Conservation (phyloP, 805 yeast species). For the Blastobotrys muscicola region DNA sequence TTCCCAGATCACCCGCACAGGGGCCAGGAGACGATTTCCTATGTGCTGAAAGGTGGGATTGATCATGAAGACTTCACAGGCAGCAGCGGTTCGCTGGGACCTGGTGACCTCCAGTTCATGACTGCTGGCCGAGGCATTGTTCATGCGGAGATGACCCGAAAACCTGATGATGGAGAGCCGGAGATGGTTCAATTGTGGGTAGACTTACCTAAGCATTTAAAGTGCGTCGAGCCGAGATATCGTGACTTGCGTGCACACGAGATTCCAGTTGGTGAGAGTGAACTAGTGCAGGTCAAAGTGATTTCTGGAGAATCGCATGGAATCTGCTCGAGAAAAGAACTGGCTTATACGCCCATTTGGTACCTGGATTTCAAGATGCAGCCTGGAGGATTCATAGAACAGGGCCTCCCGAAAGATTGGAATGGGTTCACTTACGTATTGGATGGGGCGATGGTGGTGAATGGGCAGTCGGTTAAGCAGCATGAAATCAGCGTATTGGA, state of each 20-base stretch:
- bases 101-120: conserved; percentile 90
- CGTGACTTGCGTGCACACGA: conserved; percentile 64
- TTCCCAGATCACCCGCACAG: conserved; percentile 83
- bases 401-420: conserved; percentile 46
- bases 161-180: conserved; percentile 33
- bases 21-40: conserved; percentile 75
- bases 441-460: conserved; percentile 17
- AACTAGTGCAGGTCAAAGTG: conserved; percentile 49
- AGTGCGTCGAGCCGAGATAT: conserved; percentile 61
- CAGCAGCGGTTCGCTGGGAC: conserved; percentile 58
- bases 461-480: conserved; percentile 13
- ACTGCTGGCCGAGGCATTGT: conserved; percentile 85
- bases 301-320: conserved; percentile 75
- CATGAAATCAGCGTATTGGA: conserved; percentile 16
- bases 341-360: conserved; percentile 77
- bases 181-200: conserved; percentile 72
- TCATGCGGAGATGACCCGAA: conserved; percentile 75
- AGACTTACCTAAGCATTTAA: conserved; percentile 58
- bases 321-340: conserved; percentile 56
- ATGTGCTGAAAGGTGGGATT: conserved; percentile 53
- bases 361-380: conserved; percentile 50
- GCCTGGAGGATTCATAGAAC: conserved; percentile 43
- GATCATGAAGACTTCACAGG: conserved; percentile 88
- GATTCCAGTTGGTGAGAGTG: conserved; percentile 58
- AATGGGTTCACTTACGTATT: conserved; percentile 22